phyloP scores from a whole-genome alignment of 176 grass and related monocot genomes.

The Musa itinerans region DNA sequence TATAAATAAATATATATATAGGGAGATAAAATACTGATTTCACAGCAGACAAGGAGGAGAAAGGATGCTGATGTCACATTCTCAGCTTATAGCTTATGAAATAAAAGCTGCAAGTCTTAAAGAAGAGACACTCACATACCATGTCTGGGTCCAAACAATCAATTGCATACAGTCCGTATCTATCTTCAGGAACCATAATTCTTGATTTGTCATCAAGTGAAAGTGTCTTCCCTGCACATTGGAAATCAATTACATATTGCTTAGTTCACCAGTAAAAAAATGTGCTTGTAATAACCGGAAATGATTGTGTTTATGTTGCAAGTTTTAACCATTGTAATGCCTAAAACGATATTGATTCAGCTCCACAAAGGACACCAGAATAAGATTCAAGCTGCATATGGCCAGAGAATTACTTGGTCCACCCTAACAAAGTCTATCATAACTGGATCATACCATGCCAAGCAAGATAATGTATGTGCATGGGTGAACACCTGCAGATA shows the following conservation, averaged over 20 bases:
- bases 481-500: no score
- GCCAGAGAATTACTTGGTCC: no score
- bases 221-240: slow-evolving; percentile 62
- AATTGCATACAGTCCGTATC: slow-evolving; percentile 88
- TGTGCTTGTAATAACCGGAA: background rate
- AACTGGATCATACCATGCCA: no score
- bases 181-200: slow-evolving; percentile 73
- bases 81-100: background rate
- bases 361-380: background rate
- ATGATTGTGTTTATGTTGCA: background rate
- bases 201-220: slow-evolving; percentile 65
- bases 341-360: background rate
- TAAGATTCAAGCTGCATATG: no score
- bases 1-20: background rate
- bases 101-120: background rate
- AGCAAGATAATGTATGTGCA: no score
- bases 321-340: background rate
- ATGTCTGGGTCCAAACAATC: slow-evolving; percentile 77
- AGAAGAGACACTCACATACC: slow-evolving; percentile 36
- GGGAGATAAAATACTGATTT: background rate
- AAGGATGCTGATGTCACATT: background rate
- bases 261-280: background rate
- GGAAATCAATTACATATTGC: background rate
- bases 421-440: no score
- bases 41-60: background rate